Base-by-base conservation (phyloP, 768 basidiomycete genomes). In the Brasilioporus rufonigricans region DNA sequence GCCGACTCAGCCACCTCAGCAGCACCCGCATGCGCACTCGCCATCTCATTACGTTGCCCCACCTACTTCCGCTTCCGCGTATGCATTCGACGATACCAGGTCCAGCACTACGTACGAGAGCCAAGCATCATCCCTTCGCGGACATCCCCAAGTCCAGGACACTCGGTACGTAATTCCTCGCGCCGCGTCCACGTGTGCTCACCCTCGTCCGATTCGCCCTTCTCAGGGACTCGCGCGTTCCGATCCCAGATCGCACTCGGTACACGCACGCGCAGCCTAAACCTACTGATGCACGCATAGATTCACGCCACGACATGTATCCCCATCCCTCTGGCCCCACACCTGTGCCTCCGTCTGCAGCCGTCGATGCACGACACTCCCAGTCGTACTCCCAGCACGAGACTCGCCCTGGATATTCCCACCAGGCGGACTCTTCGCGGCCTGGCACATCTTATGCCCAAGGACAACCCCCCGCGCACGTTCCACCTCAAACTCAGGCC, bases 1-100 rank as follows among this genome's bases (percentile, higher is more conserved):
- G 16, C 66, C 67, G 49, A 70, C 68, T 16, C 67, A 68, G 44
- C 56, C 58, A 14, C n/a, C n/a, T n/a, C n/a, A n/a, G n/a, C n/a
- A n/a, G n/a, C 61, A 61, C n/a, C 7, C 52, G 0, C 64, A 64
- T n/a, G n/a, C 52, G 2, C 55, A 68, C 53, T 43, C 69, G 0
- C 31, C 62, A 3, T 24, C 60, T 23, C 58, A 71, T 43, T 69
- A 67, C 39, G 65, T 58, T 1, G 50, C 62, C 9, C 60, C 66
- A 5, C 44, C 67, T 19, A 18, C 63, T 19, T 56, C 66, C 23
- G 55, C 61, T 18, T 45, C 65, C 12, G 23, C 59, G 0, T 68
- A 66, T 41, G 8, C 54, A 29, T 68, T 66, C 8, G 69, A 66
- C 2, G 61, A 66, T 16, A 32, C 61, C 32, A 61, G 65, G 35